Evolutionary conservation across 2,329 filamentous ascomycete species (phyloP), one percentile per base, ranked within the genome.

Genomic region (Allantophomopsis lycopodina): DNA sequence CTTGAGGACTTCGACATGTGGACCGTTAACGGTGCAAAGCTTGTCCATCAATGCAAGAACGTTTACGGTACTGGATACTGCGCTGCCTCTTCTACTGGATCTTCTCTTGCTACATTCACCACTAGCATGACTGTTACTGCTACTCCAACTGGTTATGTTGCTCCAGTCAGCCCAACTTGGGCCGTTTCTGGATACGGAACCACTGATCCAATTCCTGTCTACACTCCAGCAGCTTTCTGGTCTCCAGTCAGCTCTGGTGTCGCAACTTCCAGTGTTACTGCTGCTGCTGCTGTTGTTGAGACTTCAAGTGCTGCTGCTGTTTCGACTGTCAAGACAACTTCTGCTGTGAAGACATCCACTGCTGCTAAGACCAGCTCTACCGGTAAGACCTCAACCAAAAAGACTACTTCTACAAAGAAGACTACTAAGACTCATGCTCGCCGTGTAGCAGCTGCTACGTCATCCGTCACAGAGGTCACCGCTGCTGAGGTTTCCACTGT

Each of bases 11-110:
- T 48, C 13, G 13, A 17, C 14, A 42, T 48, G 40, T 48, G 46
- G 46, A 46, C 44, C 4, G 36, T 37, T 14, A 45, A 32, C 5
- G 41, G 37, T 17, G 20, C 32, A 11, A n/a, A n/a, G 5, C 35
- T 45, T 7, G 37, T 46, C 13, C 15, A 40, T 7, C 37, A 40
- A 23, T 46, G 44, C 36, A 40, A 38, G 15, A 46, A 46, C 18
- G 40, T 46, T 7, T 46, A 46, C 15, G 44, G 44, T 3, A 45
- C 32, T 3, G 44, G 44, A 3, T 46, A 46, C 28, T 46, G 44
- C 30, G 44, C 40, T 4, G 17, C 35, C 14, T 36, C 37, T 18
- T 16, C 40, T 3, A 33, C 6, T 7, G 30, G 28, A n/a, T 43
- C 37, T 15, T 13, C 31, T 15, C 40, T 39, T 1, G 42, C 42